phyloP scores from a whole-genome alignment of 192 early-diverging fungal species.

The Entomortierella parvispora region DNA sequence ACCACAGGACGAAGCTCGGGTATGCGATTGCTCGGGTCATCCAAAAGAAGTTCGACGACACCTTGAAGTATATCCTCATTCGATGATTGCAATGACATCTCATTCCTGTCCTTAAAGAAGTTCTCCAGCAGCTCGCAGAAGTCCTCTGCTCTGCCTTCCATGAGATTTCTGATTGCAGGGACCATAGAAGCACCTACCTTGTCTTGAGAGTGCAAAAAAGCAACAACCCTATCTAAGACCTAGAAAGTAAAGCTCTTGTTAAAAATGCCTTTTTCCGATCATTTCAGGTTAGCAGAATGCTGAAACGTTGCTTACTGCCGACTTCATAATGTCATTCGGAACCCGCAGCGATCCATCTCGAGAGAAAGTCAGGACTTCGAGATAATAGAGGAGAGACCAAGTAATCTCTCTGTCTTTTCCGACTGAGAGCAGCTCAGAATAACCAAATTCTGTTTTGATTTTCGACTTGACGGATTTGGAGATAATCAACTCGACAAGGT shows the following conservation, averaged over 20 bases:
- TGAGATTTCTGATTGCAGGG: conserved; percentile 44
- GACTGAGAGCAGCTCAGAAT: conserved; percentile 29
- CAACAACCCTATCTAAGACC: conserved; percentile 32
- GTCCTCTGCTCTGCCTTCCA: conserved; percentile 26
- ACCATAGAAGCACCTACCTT: conserved; percentile 33
- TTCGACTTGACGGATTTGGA: conserved; percentile 30
- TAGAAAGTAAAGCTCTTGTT: conserved; percentile 22
- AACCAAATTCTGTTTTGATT: conserved; percentile 35
- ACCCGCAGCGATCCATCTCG: conserved; percentile 29
- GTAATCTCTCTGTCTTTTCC: conserved; percentile 49
- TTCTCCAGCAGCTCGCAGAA: conserved; percentile 32
- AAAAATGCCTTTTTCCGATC: conserved; percentile 13
- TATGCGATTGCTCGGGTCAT: conserved; percentile 35
- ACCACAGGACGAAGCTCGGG: conserved; percentile 48
- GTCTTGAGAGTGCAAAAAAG: conserved; percentile 35
- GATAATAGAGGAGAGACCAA: conserved; percentile 50
- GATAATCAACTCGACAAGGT: conserved; percentile 48
- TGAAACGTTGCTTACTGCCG: conserved; percentile 46
- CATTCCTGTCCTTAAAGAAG: conserved; percentile 23
- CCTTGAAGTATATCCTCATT: conserved; percentile 45
- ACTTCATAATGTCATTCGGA: conserved; percentile 41
- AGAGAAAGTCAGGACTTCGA: conserved; percentile 34
- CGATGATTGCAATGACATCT: conserved; percentile 21
- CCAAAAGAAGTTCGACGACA: conserved; percentile 38
- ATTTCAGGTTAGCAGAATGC: conserved; percentile 14